A percentile compares a stretch with the other conserved stretches of the same genome.
Conservation (phyloP, 345 rosid genomes). For the Brassica juncea region DNA sequence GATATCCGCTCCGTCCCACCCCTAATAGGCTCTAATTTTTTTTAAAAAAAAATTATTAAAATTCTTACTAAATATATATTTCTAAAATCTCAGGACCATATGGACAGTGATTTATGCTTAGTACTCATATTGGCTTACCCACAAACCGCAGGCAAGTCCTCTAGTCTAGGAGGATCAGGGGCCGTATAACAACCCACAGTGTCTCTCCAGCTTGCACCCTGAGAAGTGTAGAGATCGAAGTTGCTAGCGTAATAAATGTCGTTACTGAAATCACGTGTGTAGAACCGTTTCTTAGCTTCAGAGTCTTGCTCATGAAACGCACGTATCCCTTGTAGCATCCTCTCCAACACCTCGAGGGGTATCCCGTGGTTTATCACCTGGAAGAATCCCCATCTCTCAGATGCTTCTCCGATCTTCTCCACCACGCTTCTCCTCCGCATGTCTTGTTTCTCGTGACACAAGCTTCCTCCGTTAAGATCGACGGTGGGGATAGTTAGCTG, state of each 20-base stretch:
- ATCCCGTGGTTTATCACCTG: slow-evolving; percentile 58
- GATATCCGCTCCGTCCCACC: no score
- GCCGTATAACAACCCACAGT: slow-evolving; percentile 37
- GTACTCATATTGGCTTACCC: slow-evolving; percentile 32
- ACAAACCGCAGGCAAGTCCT: slow-evolving; percentile 45
- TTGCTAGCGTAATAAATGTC: slow-evolving; percentile 40
- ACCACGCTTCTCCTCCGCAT: slow-evolving; percentile 19
- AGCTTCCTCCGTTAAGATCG: slow-evolving; percentile 32
- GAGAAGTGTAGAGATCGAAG: slow-evolving; percentile 45
- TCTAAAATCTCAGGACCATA: no score
- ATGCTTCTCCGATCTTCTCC: slow-evolving; percentile 37
- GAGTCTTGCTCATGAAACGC: slow-evolving; percentile 34
- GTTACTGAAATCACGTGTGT: slow-evolving; percentile 33
- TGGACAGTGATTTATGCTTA: no score
- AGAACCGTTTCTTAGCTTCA: slow-evolving; percentile 30
- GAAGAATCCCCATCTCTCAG: slow-evolving; percentile 46
- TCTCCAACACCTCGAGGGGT: slow-evolving; percentile 20
- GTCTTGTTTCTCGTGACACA: no score
- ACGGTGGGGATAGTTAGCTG: slow-evolving; percentile 41
- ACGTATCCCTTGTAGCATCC: slow-evolving; percentile 24
- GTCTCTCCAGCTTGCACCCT: slow-evolving; percentile 52
- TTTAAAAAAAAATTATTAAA: no score
- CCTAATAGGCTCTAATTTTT: no score
- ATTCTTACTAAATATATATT: no score
- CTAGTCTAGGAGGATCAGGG: slow-evolving; percentile 42